phyloP scores from a whole-genome alignment of 1,284 basidiomycete genomes.

The Cryptococcus sp. region DNA sequence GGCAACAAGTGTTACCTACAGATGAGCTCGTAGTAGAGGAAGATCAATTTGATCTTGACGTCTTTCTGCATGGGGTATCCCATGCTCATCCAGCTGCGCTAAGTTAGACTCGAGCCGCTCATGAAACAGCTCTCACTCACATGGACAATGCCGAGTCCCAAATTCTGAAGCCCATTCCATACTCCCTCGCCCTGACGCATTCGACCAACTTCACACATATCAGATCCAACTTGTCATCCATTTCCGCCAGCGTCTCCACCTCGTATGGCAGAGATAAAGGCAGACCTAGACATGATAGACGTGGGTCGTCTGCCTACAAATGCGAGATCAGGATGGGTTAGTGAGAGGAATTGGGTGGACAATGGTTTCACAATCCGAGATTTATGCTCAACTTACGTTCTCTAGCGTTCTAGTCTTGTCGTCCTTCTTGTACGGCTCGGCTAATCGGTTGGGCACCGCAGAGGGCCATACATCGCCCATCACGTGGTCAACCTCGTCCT shows the following conservation, averaged over 20 bases:
- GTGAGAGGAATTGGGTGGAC: too few relatives aligned
- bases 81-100: constrained; percentile 72
- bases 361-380: too few relatives aligned
- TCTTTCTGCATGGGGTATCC: constrained; percentile 83
- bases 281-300: constrained; percentile 46
- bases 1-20: constrained; percentile 36
- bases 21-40: constrained; percentile 71
- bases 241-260: constrained; percentile 74
- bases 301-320: constrained; percentile 42
- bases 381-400: constrained; percentile 15
- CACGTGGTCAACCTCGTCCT: constrained; percentile 10
- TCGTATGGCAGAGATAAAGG: constrained; percentile 68
- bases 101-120: constrained; percentile 19
- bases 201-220: constrained; percentile 69
- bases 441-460: constrained; percentile 31
- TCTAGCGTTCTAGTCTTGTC: constrained; percentile 6
- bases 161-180: constrained; percentile 70
- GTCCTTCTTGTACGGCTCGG: constrained; percentile 14
- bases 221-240: constrained; percentile 77
- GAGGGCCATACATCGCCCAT: constrained; percentile 37
- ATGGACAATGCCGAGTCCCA: constrained; percentile 77
- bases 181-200: constrained; percentile 77
- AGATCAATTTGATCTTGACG: constrained; percentile 72
- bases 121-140: constrained; percentile 56
- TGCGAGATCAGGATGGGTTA: neutral